Conservation (phyloP, 352 stramenopile genomes). For the Globisporangium megalacanthum region DNA sequence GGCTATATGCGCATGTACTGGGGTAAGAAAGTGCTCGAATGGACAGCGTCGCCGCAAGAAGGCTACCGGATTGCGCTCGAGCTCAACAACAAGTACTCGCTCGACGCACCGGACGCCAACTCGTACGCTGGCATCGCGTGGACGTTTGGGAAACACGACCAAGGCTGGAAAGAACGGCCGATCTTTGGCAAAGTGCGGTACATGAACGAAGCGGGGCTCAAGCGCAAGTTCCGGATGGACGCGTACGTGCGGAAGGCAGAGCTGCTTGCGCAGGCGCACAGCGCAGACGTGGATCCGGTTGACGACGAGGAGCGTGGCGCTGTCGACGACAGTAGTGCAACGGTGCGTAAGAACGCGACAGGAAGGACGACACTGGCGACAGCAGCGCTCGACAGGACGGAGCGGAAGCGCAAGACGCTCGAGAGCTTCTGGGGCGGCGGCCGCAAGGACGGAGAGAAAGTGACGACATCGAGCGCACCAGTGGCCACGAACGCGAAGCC, state of each 20-base stretch:
- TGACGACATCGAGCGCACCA: not conserved
- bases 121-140: slow-evolving; percentile 82
- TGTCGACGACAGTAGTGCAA: not conserved
- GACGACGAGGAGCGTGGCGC: not conserved
- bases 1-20: slow-evolving; percentile 98
- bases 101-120: slow-evolving; percentile 97
- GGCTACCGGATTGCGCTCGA: slow-evolving; percentile 91
- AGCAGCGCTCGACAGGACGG: not conserved
- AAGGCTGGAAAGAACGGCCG: slow-evolving; percentile 93
- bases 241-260: slow-evolving; percentile 65
- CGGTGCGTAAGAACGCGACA: not conserved
- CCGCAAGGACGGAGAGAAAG: not conserved
- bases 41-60: slow-evolving; percentile 89
- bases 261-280: slow-evolving; percentile 15
- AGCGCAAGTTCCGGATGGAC: slow-evolving; percentile 97
- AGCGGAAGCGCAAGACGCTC: slow-evolving; percentile 26
- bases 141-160: slow-evolving; percentile 94
- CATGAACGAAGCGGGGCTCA: slow-evolving; percentile 98
- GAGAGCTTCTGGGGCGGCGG: slow-evolving; percentile 16
- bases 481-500: not conserved
- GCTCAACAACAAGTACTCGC: slow-evolving; percentile 98
- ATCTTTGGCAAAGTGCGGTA: slow-evolving; percentile 99
- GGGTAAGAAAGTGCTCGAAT: slow-evolving; percentile 99
- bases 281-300: not conserved
- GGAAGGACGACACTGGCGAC: not conserved